A percentile compares a stretch with the other conserved stretches of the same genome.
These are phyloP conservation scores for Globisporangium iwayamae DNA, from an alignment of 352 stramenopile species.

Conservation along the genomic window DNA sequence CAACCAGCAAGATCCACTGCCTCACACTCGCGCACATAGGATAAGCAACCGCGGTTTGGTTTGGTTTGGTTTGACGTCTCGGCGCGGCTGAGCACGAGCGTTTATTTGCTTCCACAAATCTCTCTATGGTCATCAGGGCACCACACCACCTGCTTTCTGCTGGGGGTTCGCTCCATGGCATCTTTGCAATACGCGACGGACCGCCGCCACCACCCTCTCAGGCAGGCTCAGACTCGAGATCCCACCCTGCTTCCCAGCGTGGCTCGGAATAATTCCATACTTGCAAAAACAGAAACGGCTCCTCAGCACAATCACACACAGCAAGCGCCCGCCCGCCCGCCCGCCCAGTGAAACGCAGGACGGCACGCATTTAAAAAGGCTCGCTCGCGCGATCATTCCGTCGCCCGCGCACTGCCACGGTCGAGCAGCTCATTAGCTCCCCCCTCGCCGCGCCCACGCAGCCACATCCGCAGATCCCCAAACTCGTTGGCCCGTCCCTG, in stretches of 20 bases:
- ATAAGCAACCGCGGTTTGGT: no score
- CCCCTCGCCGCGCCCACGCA: neutral
- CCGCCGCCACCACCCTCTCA: no score
- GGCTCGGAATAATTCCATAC: constrained; percentile 8
- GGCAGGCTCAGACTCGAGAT: no score
- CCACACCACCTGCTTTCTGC: no score
- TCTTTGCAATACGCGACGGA: no score
- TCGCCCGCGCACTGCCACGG: neutral
- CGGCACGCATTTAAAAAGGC: neutral
- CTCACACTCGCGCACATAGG: no score
- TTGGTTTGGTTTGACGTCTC: no score
- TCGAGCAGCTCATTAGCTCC: neutral
- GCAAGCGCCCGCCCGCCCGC: neutral
- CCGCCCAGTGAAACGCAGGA: neutral
- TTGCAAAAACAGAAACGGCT: constrained; percentile 6
- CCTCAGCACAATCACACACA: neutral
- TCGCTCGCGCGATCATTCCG: neutral
- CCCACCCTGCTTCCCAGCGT: neutral
- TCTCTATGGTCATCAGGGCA: neutral
- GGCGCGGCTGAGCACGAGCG: no score
- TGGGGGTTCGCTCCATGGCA: no score
- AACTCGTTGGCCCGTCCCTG: neutral
- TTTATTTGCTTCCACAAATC: neutral
- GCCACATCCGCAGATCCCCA: neutral
- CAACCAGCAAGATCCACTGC: no score